Percentiles rank a stretch among this genome's conserved stretches.
Evolutionary conservation across 768 basidiomycete species (phyloP).

Genomic region (Nidularia pulvinata): DNA sequence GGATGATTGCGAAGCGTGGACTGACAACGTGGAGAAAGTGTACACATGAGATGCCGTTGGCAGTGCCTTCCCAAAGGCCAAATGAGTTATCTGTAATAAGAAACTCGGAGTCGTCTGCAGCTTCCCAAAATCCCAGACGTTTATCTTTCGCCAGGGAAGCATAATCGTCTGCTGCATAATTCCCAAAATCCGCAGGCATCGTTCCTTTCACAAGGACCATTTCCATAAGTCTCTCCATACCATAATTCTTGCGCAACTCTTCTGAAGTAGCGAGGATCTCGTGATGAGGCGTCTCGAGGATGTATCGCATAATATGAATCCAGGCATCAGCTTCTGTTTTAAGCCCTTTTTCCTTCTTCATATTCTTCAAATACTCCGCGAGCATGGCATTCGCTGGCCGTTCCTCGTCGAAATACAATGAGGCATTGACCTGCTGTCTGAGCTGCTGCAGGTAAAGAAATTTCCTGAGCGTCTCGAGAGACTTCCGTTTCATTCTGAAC

Average conservation of each 20-base stretch:
- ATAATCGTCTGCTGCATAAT: slow-evolving; percentile 22
- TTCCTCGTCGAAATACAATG: slow-evolving; percentile 21
- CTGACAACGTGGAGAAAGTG: slow-evolving; percentile 31
- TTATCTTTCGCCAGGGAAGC: slow-evolving; percentile 18
- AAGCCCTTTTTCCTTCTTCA: slow-evolving; percentile 13
- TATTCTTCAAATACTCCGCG: slow-evolving; percentile 16
- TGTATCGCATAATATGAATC: slow-evolving; percentile 25
- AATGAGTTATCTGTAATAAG: slow-evolving; percentile 26
- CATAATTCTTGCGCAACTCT: too few relatives aligned
- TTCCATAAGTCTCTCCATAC: too few relatives aligned
- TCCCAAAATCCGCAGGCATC: slow-evolving; percentile 15
- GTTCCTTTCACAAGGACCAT: slow-evolving; percentile 8
- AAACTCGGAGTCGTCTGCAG: slow-evolving; percentile 27
- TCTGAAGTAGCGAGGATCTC: slow-evolving; percentile 18
- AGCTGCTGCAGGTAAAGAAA: slow-evolving; percentile 35
- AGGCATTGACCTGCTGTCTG: slow-evolving; percentile 15
- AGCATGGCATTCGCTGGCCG: slow-evolving; percentile 16
- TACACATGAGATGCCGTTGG: slow-evolving; percentile 12
- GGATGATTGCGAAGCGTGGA: slow-evolving; percentile 26
- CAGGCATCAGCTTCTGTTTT: slow-evolving; percentile 20
- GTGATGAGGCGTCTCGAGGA: slow-evolving; percentile 25
- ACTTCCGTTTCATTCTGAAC: slow-evolving; percentile 19
- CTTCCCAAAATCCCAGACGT: slow-evolving; percentile 32
- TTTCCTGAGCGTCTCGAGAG: slow-evolving; percentile 25
- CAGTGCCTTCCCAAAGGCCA: slow-evolving; percentile 28